Evolutionary conservation across 495 filamentous ascomycete species (phyloP).

Genomic region (Hypoxylon trugodes): DNA sequence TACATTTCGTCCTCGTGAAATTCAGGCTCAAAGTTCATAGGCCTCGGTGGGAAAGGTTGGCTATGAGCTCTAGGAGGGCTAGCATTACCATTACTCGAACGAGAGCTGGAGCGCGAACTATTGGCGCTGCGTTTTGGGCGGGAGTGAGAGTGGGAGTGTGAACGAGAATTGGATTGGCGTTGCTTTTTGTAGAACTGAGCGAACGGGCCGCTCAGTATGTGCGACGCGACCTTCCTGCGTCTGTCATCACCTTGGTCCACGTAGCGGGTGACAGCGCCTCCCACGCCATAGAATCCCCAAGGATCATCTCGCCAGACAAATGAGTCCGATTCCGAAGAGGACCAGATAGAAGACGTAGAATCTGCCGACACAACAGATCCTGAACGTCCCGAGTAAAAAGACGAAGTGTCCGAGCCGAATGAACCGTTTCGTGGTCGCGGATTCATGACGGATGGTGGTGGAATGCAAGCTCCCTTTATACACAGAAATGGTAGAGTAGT

Average conservation of each 20-base stretch:
- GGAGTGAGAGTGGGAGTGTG: constrained; percentile 21
- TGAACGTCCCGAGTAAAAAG: constrained; percentile 29
- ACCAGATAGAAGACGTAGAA: constrained; percentile 40
- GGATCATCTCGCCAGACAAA: constrained; percentile 43
- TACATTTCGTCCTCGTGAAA: constrained; percentile 20
- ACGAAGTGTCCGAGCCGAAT: constrained; percentile 37
- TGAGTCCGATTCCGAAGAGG: constrained; percentile 39
- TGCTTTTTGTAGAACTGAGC: constrained; percentile 39
- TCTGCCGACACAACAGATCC: constrained; percentile 23
- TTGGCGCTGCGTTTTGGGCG: constrained; percentile 24
- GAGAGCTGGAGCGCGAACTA: constrained; percentile 18
- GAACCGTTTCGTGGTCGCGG: constrained; percentile 28
- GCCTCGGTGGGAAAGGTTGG: constrained; percentile 25
- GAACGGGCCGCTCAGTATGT: constrained; percentile 43
- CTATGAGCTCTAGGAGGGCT: constrained; percentile 8
- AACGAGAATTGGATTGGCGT: constrained; percentile 20
- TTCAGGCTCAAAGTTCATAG: constrained; percentile 10
- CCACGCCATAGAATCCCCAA: constrained; percentile 37
- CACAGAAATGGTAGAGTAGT: background rate
- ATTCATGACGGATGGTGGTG: constrained; percentile 13
- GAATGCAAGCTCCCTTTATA: constrained; percentile 16
- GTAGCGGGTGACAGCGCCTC: constrained; percentile 43
- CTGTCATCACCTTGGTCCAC: constrained; percentile 38
- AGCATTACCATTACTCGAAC: constrained; percentile 3
- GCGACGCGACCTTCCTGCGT: constrained; percentile 35